Percentiles rank a stretch among this genome's conserved stretches.
Evolutionary conservation across 2,329 filamentous ascomycete species (phyloP).

Genomic region (Penicillium olsonii): DNA sequence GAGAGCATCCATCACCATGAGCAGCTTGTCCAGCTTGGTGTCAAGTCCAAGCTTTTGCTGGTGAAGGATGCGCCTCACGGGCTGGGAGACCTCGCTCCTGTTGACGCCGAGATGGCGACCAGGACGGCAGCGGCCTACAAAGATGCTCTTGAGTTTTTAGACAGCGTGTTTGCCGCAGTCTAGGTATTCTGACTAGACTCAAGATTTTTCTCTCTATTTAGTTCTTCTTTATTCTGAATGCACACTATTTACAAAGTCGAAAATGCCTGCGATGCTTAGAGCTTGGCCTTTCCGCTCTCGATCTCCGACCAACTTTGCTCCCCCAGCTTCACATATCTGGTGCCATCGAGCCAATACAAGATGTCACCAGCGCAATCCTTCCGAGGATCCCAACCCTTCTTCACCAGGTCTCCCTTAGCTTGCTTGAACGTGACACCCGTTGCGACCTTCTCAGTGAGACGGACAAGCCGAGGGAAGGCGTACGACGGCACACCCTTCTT

Average conservation of each 20-base stretch:
- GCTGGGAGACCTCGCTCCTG: conserved; percentile 9
- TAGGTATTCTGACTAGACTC: background rate
- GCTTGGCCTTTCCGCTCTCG: conserved; percentile 46
- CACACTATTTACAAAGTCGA: background rate
- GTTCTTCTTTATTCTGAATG: background rate
- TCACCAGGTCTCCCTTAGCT: conserved; percentile 47
- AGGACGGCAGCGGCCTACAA: conserved; percentile 18
- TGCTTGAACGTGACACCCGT: conserved; percentile 55
- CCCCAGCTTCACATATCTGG: conserved; percentile 42
- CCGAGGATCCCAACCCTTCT: conserved; percentile 44
- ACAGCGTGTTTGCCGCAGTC: conserved; percentile 7
- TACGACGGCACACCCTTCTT: conserved; percentile 50
- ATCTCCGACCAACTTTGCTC: conserved; percentile 43
- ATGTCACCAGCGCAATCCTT: conserved; percentile 36
- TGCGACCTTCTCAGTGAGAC: conserved; percentile 48
- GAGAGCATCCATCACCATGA: conserved; percentile 21
- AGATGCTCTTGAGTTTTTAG: conserved; percentile 19
- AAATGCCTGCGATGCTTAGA: conserved; percentile 28
- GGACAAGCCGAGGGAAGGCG: conserved; percentile 50
- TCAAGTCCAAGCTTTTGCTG: conserved; percentile 15
- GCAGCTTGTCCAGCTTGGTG: conserved; percentile 15
- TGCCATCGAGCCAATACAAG: conserved; percentile 49
- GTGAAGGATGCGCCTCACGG: conserved; percentile 20
- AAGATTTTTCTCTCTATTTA: background rate
- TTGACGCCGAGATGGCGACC: background rate